Evolutionary conservation across 805 yeast species (phyloP).

Genomic region (Candida tibetensis): DNA sequence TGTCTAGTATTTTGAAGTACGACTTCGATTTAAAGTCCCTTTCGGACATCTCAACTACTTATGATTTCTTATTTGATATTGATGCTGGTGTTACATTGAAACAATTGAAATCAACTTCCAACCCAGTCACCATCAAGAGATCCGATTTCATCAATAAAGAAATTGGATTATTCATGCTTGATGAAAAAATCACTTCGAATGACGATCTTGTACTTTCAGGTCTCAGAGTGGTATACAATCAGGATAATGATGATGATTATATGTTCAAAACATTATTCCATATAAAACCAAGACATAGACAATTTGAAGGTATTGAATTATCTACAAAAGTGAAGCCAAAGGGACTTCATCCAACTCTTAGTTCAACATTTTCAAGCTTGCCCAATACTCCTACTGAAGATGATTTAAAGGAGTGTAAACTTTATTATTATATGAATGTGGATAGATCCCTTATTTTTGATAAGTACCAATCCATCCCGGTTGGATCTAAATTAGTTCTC

Average conservation of each 20-base stretch:
- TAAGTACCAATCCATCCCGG: constrained; percentile 33
- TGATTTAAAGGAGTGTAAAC: constrained; percentile 23
- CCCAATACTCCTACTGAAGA: constrained; percentile 22
- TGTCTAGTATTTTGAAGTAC: background rate
- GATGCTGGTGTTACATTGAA: background rate
- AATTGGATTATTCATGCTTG: constrained; percentile 35
- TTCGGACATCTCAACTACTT: background rate
- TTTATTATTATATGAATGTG: constrained; percentile 32
- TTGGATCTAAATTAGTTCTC: constrained; percentile 19
- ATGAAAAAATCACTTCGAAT: constrained; percentile 21
- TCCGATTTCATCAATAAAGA: constrained; percentile 20
- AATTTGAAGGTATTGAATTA: constrained; percentile 1
- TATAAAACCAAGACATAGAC: constrained; percentile 38
- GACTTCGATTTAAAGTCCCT: background rate
- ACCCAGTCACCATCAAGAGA: constrained; percentile 1
- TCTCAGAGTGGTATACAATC: constrained; percentile 27
- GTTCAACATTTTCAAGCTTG: constrained; percentile 10
- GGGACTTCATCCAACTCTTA: constrained; percentile 39
- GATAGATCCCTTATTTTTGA: constrained; percentile 36
- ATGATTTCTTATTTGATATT: constrained; percentile 2
- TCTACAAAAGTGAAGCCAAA: constrained; percentile 12
- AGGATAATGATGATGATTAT: constrained; percentile 12
- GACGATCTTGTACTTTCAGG: constrained; percentile 40
- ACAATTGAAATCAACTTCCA: background rate
- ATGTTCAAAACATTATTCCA: constrained; percentile 40